A percentile compares a stretch with the other conserved stretches of the same genome.
phyloP scores from a whole-genome alignment of 108 stramenopile genomes.

The Cyclotella choctawhatcheeana region DNA sequence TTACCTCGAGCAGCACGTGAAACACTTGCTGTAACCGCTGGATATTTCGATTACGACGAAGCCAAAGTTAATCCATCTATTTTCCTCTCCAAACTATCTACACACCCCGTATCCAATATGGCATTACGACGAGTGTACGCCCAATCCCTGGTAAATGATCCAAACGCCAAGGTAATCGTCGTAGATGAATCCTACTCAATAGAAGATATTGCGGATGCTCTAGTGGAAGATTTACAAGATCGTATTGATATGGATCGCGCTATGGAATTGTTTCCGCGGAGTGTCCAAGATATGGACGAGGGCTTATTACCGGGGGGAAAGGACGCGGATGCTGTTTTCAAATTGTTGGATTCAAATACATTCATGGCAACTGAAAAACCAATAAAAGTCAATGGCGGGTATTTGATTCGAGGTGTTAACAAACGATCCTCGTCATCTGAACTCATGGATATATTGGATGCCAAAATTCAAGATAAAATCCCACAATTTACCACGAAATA shows the following conservation, averaged over 20 bases:
- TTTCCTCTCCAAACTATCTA: conserved; percentile 24
- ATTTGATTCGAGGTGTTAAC: conserved; percentile 60
- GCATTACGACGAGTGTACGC: conserved; percentile 29
- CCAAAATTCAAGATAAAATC: conserved; percentile 13
- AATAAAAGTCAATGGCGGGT: conserved; percentile 52
- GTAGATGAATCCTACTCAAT: conserved; percentile 33
- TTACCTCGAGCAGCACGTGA: conserved; percentile 31
- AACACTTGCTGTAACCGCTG: conserved; percentile 29
- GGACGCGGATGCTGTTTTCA: conserved; percentile 38
- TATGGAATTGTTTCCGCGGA: conserved; percentile 43
- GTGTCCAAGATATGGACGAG: conserved; percentile 30
- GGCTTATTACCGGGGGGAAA: conserved; percentile 16
- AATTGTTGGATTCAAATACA: conserved; percentile 31
- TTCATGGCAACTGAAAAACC: conserved; percentile 55
- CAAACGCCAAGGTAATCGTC: neutral
- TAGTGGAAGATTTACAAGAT: conserved; percentile 21
- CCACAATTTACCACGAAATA: neutral
- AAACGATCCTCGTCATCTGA: conserved; percentile 27
- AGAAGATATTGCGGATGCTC: conserved; percentile 4
- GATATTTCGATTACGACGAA: conserved; percentile 11
- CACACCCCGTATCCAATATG: conserved; percentile 14
- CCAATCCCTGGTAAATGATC: conserved; percentile 20
- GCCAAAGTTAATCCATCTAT: conserved; percentile 8
- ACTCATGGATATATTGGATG: conserved; percentile 52
- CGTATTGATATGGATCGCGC: conserved; percentile 24